Conservation (phyloP, 345 rosid species). For the Jatropha curcas region DNA sequence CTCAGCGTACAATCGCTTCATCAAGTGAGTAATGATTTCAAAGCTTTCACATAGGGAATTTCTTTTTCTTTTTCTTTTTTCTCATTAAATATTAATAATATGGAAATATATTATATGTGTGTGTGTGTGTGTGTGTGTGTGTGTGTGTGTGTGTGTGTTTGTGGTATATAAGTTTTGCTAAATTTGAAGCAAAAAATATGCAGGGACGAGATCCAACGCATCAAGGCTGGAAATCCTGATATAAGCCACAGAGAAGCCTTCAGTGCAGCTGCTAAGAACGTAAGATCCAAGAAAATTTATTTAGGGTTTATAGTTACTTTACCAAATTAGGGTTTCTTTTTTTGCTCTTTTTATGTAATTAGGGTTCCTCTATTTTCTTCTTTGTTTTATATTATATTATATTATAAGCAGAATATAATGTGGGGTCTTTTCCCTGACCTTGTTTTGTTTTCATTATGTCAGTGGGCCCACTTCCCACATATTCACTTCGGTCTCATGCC, state of each 20-base stretch:
- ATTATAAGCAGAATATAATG: too few relatives aligned
- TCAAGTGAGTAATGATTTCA: slow-evolving; percentile 69
- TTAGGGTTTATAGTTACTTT: slow-evolving; percentile 25
- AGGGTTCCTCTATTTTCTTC: slow-evolving; percentile 24
- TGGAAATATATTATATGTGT: too few relatives aligned
- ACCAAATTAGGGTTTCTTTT: slow-evolving; percentile 30
- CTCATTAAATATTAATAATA: too few relatives aligned
- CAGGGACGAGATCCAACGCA: slow-evolving; percentile 99
- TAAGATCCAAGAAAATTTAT: slow-evolving; percentile 43
- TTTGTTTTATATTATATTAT: not conserved
- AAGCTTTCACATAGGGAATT: slow-evolving; percentile 7
- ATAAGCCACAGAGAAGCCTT: slow-evolving; percentile 99
- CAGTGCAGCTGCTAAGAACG: slow-evolving; percentile 99
- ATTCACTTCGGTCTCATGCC: slow-evolving; percentile 37
- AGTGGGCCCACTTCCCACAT: slow-evolving; percentile 37
- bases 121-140: not conserved
- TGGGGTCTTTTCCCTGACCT: slow-evolving; percentile 4
- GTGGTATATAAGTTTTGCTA: not conserved
- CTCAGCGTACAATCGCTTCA: slow-evolving; percentile 99
- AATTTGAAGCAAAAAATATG: slow-evolving; percentile 12
- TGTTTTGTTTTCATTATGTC: slow-evolving; percentile 16
- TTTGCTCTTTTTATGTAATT: slow-evolving; percentile 3
- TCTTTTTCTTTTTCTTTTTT: not conserved
- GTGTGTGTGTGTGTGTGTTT: not conserved
- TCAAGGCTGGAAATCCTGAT: slow-evolving; percentile 98